A percentile compares a stretch with the other conserved stretches of the same genome.
These are phyloP conservation scores for Entomortierella parvispora DNA, from an alignment of 192 early-diverging fungal species.

Conservation along the genomic window DNA sequence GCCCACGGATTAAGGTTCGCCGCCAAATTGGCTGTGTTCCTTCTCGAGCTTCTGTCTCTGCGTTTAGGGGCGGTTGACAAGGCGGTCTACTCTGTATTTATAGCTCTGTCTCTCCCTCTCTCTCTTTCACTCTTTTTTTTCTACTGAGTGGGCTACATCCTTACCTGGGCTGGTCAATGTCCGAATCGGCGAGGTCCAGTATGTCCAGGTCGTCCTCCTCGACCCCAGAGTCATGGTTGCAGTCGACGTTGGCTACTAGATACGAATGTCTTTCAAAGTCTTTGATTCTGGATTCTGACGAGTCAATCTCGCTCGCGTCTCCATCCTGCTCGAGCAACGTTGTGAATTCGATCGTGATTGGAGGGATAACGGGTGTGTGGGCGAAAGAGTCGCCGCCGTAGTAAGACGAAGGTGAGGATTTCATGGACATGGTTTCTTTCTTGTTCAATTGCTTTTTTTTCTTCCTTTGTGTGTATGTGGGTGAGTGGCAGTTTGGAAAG, in stretches of 20 bases:
- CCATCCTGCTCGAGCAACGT: not conserved
- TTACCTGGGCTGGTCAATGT: slow-evolving; percentile 1
- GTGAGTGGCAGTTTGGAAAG: too few species aligned
- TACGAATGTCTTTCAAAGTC: not conserved
- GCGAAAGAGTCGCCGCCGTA: too few species aligned
- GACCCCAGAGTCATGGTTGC: not conserved
- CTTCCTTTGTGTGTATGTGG: too few species aligned
- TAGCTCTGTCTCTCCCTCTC: not conserved
- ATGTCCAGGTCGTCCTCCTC: not conserved
- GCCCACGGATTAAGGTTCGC: too few species aligned
- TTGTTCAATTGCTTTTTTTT: too few species aligned
- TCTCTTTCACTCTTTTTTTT: not conserved
- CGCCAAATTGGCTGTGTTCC: too few species aligned
- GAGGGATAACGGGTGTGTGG: too few species aligned
- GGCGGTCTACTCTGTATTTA: not conserved
- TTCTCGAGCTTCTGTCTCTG: too few species aligned
- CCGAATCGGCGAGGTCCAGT: not conserved
- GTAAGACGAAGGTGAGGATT: too few species aligned
- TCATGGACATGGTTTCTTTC: too few species aligned
- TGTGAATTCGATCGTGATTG: not conserved
- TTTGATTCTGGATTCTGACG: not conserved
- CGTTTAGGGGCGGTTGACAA: too few species aligned
- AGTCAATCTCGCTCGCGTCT: not conserved
- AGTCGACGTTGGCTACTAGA: not conserved
- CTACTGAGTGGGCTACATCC: not conserved